A percentile compares a stretch with the other conserved stretches of the same genome.
Conservation (phyloP, 768 basidiomycete species). For the Leccinum subtestaceum region DNA sequence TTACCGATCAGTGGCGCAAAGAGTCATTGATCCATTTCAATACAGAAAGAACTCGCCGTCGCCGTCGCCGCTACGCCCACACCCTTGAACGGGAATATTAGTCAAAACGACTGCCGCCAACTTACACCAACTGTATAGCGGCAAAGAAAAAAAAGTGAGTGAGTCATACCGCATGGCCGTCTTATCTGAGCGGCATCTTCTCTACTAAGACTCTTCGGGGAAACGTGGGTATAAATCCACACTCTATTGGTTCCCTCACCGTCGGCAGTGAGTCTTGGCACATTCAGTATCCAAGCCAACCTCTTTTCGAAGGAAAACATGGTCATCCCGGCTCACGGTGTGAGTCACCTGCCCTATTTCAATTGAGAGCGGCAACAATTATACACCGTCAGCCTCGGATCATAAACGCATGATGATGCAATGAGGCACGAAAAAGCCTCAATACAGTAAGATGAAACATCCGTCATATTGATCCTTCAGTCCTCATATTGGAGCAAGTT, state of each 20-base stretch:
- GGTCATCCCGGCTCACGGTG: conserved; percentile 1
- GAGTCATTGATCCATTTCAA: neutral
- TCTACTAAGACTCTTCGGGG: neutral
- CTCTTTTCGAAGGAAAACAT: conserved; percentile 1
- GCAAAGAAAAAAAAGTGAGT: neutral
- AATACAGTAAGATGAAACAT: conserved; percentile 2
- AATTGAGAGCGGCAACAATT: neutral
- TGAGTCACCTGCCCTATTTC: neutral
- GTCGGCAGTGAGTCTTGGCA: neutral
- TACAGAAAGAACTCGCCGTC: neutral
- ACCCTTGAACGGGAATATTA: conserved; percentile 1
- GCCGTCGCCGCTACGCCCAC: conserved; percentile 3
- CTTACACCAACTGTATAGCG: neutral
- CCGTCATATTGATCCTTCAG: conserved; percentile 1
- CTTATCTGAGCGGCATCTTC: neutral
- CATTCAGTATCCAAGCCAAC: neutral
- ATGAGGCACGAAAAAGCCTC: conserved; percentile 5
- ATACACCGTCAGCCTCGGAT: conserved; percentile 10
- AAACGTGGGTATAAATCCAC: neutral
- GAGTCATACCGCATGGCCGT: neutral
- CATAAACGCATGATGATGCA: conserved; percentile 1
- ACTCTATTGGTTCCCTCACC: neutral
- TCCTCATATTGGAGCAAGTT: neutral
- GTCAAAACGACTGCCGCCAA: neutral
- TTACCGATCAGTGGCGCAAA: conserved; percentile 9